Evolutionary conservation across 768 basidiomycete genomes (phyloP), one percentile per base, ranked within the genome.

Genomic region (Tulasnella sp.): DNA sequence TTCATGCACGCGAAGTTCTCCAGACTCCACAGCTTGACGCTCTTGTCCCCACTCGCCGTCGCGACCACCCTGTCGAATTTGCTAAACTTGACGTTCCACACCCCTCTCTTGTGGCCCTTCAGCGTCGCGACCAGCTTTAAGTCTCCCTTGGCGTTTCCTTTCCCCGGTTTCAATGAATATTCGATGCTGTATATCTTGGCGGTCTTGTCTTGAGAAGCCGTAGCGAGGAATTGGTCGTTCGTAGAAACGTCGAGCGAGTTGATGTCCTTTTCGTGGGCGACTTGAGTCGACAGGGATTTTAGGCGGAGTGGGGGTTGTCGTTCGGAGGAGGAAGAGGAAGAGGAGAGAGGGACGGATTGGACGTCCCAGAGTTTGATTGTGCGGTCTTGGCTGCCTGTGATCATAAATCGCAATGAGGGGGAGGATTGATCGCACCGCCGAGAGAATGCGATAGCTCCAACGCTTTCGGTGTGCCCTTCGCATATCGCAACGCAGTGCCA

Each of bases 301-400:
- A 93, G 93, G 90, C 91, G 24, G 80, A 84, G 80, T 46, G 87
- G 78, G 24, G 34, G n/a, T n/a, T n/a, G 86, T 82, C 64, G 87
- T 85, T 34, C 83, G 40, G 82, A 83, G 9, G 85, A 82, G 34
- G 76, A 58, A 37, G 81, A n/a, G n/a, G n/a, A 79, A 40, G 83
- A 84, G 37, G 82, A 82, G n/a, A 87, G 75, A 1, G 89, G 86
- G 4, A 93, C 86, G 20, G 87, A 84, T 0, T 90, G 87, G 41
- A 99, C 85, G 86, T 99, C 96, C 98, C 98, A 99, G 92, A 99
- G 93, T 86, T 99, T 99, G 85, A 98, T 94, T 4, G 98, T 99
- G 64, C 95, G 91, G 85, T 99, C 98, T 86, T 99, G 97, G 85
- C 94, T 95, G 44, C 97, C 98, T 18, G 96, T 98, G 85, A 98